These are phyloP conservation scores for Micromonas commoda DNA, from an alignment of 139 green algal species.

Conservation along the genomic window DNA sequence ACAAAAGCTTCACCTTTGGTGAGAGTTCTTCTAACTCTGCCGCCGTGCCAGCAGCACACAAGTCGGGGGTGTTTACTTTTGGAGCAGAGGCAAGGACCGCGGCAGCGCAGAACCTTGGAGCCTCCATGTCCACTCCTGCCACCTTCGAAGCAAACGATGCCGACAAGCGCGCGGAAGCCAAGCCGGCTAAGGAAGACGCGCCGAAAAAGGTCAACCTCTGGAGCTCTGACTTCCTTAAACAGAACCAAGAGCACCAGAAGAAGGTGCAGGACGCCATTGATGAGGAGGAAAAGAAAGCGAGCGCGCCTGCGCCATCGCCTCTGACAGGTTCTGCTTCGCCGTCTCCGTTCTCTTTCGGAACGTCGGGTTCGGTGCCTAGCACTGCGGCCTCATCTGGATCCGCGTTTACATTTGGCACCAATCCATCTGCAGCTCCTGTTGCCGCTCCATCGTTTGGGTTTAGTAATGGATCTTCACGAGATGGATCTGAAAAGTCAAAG, in stretches of 20 bases:
- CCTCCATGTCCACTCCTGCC: too few relatives aligned
- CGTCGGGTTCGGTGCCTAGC: background rate
- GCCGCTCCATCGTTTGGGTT: too few relatives aligned
- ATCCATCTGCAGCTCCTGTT: background rate
- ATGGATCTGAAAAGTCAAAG: too few relatives aligned
- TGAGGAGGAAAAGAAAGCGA: slow-evolving; percentile 11
- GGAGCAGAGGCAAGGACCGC: too few relatives aligned
- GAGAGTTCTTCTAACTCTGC: background rate
- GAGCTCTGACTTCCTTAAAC: slow-evolving; percentile 8
- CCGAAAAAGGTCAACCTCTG: background rate
- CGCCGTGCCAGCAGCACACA: too few relatives aligned
- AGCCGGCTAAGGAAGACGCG: background rate
- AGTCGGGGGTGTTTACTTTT: too few relatives aligned
- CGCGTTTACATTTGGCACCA: background rate
- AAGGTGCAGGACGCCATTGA: slow-evolving; percentile 19
- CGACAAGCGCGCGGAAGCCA: too few relatives aligned
- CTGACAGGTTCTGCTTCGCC: background rate
- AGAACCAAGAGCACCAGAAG: slow-evolving; percentile 19
- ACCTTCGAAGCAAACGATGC: too few relatives aligned
- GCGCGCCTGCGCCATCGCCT: background rate
- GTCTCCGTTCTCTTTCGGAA: too few relatives aligned
- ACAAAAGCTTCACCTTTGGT: background rate
- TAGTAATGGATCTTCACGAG: too few relatives aligned
- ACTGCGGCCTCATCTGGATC: background rate
- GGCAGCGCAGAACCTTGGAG: too few relatives aligned